These are phyloP conservation scores for Hagleromyces aurorensis DNA, from an alignment of 805 yeast species.

Conservation along the genomic window DNA sequence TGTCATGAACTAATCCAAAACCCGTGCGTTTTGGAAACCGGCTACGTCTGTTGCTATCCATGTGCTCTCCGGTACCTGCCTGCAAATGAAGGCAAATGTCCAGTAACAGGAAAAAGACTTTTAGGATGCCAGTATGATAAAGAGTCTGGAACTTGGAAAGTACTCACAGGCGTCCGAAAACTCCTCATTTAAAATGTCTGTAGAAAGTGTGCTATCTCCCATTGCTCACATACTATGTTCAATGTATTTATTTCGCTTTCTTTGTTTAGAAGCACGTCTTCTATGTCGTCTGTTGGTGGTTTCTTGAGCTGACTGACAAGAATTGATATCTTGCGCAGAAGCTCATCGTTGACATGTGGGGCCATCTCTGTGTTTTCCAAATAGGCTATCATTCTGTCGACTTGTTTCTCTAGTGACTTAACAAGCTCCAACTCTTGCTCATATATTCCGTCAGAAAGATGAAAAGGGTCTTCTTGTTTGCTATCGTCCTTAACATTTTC, in stretches of 20 bases:
- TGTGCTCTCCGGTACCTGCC: constrained; percentile 66
- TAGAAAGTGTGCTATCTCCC: constrained; percentile 17
- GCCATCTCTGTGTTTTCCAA: constrained; percentile 7
- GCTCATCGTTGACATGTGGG: constrained; percentile 8
- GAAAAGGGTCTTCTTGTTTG: no score
- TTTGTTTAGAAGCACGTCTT: constrained; percentile 17
- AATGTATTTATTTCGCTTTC: constrained; percentile 22
- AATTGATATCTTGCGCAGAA: constrained; percentile 17
- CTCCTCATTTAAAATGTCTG: constrained; percentile 45
- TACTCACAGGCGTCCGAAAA: constrained; percentile 70
- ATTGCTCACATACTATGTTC: constrained; percentile 22
- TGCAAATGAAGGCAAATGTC: constrained; percentile 54
- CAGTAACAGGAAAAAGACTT: constrained; percentile 65
- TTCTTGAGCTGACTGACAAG: constrained; percentile 17
- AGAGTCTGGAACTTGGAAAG: constrained; percentile 55
- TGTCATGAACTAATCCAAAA: constrained; percentile 59
- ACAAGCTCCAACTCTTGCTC: constrained; percentile 6
- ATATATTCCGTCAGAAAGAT: no score
- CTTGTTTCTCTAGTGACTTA: constrained; percentile 8
- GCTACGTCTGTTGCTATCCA: constrained; percentile 81
- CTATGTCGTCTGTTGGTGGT: constrained; percentile 20
- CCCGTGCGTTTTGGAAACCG: constrained; percentile 87
- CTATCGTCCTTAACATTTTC: no score
- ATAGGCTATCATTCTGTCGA: constrained; percentile 17
- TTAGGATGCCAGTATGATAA: constrained; percentile 62